phyloP scores from a whole-genome alignment of 345 rosid genomes.

The Populus ilicifolia region DNA sequence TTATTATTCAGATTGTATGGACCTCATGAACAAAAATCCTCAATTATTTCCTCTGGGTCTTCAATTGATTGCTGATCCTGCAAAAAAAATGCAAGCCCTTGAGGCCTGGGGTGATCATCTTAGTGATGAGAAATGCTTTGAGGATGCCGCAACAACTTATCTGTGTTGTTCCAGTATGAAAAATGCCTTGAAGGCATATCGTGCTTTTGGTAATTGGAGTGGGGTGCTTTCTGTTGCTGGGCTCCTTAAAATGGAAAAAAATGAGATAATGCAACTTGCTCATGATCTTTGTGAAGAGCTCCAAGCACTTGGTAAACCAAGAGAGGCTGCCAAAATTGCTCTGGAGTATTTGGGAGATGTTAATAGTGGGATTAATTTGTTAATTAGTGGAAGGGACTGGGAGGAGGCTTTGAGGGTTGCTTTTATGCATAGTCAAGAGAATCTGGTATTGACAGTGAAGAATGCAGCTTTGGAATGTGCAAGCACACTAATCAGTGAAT shows the following conservation, averaged over 20 bases:
- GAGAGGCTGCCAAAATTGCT: conserved; percentile 92
- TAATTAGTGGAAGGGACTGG: conserved; percentile 86
- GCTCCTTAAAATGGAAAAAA: conserved; percentile 62
- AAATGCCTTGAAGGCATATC: conserved; percentile 86
- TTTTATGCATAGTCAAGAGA: conserved; percentile 61
- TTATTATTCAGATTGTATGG: conserved; percentile 62
- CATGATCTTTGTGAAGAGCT: conserved; percentile 88
- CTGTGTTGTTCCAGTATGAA: conserved; percentile 68
- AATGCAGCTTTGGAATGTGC: conserved; percentile 76
- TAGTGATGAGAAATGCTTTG: conserved; percentile 62
- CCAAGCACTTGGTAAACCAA: conserved; percentile 88
- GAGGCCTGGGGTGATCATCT: conserved; percentile 97
- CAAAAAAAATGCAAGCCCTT: conserved; percentile 56
- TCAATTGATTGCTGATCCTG: conserved; percentile 59
- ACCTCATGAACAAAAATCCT: conserved; percentile 74
- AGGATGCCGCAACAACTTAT: conserved; percentile 83
- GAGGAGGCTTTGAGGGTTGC: conserved; percentile 89
- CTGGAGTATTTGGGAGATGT: conserved; percentile 78
- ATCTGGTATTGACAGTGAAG: conserved; percentile 56
- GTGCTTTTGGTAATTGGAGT: conserved; percentile 82
- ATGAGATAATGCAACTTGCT: conserved; percentile 69
- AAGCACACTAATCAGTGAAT: conserved; percentile 52
- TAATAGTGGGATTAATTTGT: conserved; percentile 56
- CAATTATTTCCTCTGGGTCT: conserved; percentile 75
- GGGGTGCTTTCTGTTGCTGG: conserved; percentile 88